Base-by-base conservation (phyloP, 2,329 filamentous ascomycete species). In the Xylaria polymorpha region DNA sequence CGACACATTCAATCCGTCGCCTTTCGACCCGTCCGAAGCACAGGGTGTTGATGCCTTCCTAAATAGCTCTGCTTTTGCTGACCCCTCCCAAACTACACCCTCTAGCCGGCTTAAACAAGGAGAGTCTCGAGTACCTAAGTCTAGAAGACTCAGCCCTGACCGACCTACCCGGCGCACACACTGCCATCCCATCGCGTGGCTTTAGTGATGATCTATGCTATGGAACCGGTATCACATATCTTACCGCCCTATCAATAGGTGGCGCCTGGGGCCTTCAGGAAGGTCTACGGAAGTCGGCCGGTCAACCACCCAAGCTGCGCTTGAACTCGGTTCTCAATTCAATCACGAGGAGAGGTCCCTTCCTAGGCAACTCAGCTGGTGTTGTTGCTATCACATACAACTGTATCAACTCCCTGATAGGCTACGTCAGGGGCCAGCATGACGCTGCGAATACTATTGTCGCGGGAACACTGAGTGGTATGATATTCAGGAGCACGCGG, bases 141-240 rank as follows among this genome's bases (percentile, higher is more conserved):
- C 91, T 99, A 78, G 96, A 99, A 83, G 97, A 99, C 80, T 93
- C 94, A 59, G 89, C 91, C 35, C 89, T 98, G 67, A 94, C 94
- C 71, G 91, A 97, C 77, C 87, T 97, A 22, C 94, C 94, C 58
- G 94, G 94, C 77, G 88, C 90, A 68, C 92, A 93, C 80, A 97
- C 95, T 51, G 92, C 94, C 64, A 88, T 99, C 64, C 96, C 97
- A 51, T 98, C 94, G 66, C 91, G 96, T 80, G 96, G 96, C 80
- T 99, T 97, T 90, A 97, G 94, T 70, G 96, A 99, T 80, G 96
- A 99, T 81, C 89, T 99, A 69, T 98, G 96, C 84, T 99, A 99
- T 81, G 96, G 97, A 78, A 97, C 96, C 25, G 96, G 96, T 76
- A 91, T 95, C 71, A 97, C 94, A 79, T 99, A 99, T 80, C 86